phyloP scores from a whole-genome alignment of 2,329 filamentous ascomycete species.

The Alternaria sp. region DNA sequence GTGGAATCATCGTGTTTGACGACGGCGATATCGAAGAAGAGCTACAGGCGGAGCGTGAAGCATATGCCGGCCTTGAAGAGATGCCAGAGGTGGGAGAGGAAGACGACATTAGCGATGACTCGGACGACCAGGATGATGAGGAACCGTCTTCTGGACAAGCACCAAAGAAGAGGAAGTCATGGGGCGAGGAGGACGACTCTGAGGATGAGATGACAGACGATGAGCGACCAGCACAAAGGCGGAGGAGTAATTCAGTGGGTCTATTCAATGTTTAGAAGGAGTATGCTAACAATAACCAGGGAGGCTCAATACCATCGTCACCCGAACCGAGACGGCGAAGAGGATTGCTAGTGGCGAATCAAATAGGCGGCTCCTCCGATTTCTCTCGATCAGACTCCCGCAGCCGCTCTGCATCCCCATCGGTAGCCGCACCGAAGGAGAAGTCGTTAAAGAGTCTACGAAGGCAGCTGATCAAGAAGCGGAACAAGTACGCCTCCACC shows the following conservation, averaged over 20 bases:
- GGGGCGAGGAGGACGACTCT: conserved; percentile 68
- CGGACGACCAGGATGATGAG: conserved; percentile 52
- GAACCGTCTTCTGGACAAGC: conserved; percentile 49
- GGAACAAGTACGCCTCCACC: conserved; percentile 77
- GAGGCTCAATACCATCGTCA: conserved; percentile 70
- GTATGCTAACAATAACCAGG: conserved; percentile 47
- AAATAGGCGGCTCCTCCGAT: conserved; percentile 48
- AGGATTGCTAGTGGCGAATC: conserved; percentile 58
- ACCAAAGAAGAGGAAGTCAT: conserved; percentile 53
- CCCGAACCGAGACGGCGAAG: conserved; percentile 69
- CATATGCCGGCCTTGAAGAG: conserved; percentile 83
- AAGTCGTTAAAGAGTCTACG: conserved; percentile 77
- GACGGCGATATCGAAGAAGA: conserved; percentile 95
- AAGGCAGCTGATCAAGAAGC: conserved; percentile 76
- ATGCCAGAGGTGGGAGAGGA: conserved; percentile 91
- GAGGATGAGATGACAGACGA: conserved; percentile 72
- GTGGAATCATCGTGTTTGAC: conserved; percentile 93
- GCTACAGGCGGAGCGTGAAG: conserved; percentile 75
- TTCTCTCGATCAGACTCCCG: conserved; percentile 53
- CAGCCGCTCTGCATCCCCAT: conserved; percentile 48
- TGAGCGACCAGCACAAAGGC: conserved; percentile 78
- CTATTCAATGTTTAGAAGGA: conserved; percentile 4
- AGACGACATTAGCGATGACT: conserved; percentile 67
- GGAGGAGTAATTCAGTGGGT: conserved; percentile 86
- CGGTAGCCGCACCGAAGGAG: conserved; percentile 58